Conservation (phyloP, 1,284 basidiomycete species). For the Microbotryomycetes sp. region DNA sequence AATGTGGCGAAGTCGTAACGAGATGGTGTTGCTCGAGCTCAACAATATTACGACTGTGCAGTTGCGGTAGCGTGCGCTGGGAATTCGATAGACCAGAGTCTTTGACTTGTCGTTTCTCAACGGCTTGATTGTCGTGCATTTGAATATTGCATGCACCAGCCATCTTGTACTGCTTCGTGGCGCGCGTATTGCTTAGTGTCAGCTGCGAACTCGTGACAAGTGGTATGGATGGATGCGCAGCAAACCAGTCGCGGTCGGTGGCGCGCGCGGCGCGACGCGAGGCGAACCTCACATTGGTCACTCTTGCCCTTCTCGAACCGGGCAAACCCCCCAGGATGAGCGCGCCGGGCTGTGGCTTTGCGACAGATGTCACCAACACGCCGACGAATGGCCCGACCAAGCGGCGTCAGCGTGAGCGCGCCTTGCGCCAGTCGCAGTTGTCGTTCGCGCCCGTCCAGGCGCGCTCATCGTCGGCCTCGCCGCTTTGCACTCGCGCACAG, state of each 20-base stretch:
- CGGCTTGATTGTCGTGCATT: too few relatives aligned
- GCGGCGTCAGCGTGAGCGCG: background rate
- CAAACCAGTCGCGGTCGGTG: background rate
- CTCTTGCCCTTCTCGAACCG: too few relatives aligned
- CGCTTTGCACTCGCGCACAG: too few relatives aligned
- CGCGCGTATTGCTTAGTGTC: too few relatives aligned
- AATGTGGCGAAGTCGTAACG: background rate
- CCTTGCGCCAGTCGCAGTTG: constrained; percentile 22
- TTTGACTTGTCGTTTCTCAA: too few relatives aligned
- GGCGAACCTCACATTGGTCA: background rate
- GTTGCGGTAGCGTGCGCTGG: background rate
- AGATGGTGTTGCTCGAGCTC: background rate
- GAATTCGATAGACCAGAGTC: background rate
- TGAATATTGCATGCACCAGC: too few relatives aligned
- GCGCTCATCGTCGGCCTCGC: background rate
- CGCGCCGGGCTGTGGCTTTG: background rate
- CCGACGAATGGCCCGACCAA: background rate
- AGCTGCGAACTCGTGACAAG: too few relatives aligned
- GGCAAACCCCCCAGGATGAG: too few relatives aligned
- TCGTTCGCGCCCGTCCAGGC: background rate
- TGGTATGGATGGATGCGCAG: too few relatives aligned
- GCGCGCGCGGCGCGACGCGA: background rate
- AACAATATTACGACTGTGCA: background rate
- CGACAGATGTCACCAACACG: constrained; percentile 9
- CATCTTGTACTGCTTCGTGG: too few relatives aligned